A percentile compares a stretch with the other conserved stretches of the same genome.
Evolutionary conservation across 2,329 filamentous ascomycete genomes (phyloP).

Genomic region (Penicillium sp.): DNA sequence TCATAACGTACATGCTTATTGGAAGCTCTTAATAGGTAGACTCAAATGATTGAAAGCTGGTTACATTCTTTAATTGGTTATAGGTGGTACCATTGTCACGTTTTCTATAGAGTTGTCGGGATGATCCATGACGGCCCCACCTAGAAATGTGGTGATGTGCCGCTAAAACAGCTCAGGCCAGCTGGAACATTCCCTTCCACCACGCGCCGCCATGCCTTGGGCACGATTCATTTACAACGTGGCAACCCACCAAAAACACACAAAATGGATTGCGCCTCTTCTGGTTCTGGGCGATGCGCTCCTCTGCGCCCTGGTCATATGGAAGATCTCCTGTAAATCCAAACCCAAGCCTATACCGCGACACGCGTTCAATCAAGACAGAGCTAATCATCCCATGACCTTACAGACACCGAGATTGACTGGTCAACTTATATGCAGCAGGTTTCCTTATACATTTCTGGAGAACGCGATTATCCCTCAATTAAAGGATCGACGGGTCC

Average conservation of each 20-base stretch:
- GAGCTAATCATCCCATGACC: constrained; percentile 13
- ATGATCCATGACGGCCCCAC: not conserved
- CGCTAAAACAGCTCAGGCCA: constrained; percentile 15
- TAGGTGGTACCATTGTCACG: not conserved
- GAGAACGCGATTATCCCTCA: constrained; percentile 83
- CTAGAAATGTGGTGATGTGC: not conserved
- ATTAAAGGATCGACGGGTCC: constrained; percentile 89
- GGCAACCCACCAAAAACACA: constrained; percentile 56
- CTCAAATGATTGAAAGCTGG: no score
- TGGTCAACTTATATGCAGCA: constrained; percentile 98
- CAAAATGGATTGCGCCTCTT: constrained; percentile 63
- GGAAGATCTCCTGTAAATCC: constrained; percentile 72
- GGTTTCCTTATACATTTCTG: constrained; percentile 72
- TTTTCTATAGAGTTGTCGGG: not conserved
- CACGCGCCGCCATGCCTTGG: constrained; percentile 32
- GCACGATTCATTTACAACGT: constrained; percentile 39
- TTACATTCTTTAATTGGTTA: not conserved
- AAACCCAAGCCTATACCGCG: constrained; percentile 35
- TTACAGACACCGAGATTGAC: constrained; percentile 90
- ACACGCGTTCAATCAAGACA: constrained; percentile 5
- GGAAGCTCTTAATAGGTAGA: no score
- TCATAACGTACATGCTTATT: not conserved
- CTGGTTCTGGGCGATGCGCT: constrained; percentile 70
- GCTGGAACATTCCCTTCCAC: constrained; percentile 16
- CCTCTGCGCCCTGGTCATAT: constrained; percentile 73